Conservation (phyloP, 2,329 filamentous ascomycete species). For the Cladosporium sp. region DNA sequence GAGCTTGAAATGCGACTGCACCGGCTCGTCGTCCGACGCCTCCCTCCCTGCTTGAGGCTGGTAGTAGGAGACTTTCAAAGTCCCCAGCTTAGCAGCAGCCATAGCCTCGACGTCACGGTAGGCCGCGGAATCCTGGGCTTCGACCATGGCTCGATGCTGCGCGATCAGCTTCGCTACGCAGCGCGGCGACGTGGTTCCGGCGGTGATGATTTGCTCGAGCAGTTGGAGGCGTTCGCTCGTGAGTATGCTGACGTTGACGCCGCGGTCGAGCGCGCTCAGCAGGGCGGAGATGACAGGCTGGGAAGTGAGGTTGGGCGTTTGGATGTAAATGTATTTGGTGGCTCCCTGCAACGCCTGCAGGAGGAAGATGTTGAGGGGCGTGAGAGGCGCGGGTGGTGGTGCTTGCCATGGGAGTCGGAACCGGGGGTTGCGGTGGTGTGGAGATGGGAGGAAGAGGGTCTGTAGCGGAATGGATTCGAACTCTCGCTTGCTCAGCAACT, state of each 20-base stretch:
- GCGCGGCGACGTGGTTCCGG: conserved; percentile 64
- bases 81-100: conserved; percentile 39
- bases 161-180: conserved; percentile 56
- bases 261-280: conserved; percentile 54
- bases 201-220: conserved; percentile 73
- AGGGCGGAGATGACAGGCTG: conserved; percentile 57
- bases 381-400: conserved; percentile 46
- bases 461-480: neutral
- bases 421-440: conserved; percentile 62
- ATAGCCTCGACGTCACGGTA: conserved; percentile 37
- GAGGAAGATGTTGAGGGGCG: conserved; percentile 62
- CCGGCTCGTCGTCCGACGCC: conserved; percentile 43
- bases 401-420: conserved; percentile 53
- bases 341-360: conserved; percentile 56
- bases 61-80: conserved; percentile 56
- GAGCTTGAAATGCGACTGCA: conserved; percentile 72
- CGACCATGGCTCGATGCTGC: conserved; percentile 39
- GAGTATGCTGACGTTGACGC: conserved; percentile 54
- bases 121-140: conserved; percentile 14
- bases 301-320: conserved; percentile 74
- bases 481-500: neutral
- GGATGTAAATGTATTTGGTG: conserved; percentile 55
- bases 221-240: conserved; percentile 37
- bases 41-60: conserved; percentile 28
- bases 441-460: conserved; percentile 58